A percentile compares a stretch with the other conserved stretches of the same genome.
phyloP scores from a whole-genome alignment of 2,329 filamentous ascomycete species.

The Aspergillus cejpii region DNA sequence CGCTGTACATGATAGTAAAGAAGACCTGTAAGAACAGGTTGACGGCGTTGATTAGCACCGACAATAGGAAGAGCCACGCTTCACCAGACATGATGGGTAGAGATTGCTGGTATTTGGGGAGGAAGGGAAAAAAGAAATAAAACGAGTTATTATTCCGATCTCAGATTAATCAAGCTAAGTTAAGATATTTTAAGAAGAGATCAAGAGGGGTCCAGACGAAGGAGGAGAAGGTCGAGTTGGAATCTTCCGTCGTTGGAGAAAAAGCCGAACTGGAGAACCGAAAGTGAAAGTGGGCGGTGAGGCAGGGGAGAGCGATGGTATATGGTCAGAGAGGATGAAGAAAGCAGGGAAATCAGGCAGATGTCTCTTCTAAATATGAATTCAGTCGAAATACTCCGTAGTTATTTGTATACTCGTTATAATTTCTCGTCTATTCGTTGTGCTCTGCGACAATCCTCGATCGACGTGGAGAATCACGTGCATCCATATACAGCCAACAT shows the following conservation, averaged over 20 bases:
- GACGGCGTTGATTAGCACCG: conserved; percentile 98
- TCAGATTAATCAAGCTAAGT: too few relatives aligned
- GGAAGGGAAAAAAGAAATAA: conserved; percentile 6
- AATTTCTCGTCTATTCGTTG: too few relatives aligned
- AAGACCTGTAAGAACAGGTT: conserved; percentile 99
- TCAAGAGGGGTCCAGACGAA: neutral
- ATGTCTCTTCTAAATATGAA: too few relatives aligned
- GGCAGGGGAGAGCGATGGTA: neutral
- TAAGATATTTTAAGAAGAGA: too few relatives aligned
- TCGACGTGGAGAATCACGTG: too few relatives aligned
- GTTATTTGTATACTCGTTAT: too few relatives aligned
- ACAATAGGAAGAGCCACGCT: conserved; percentile 95
- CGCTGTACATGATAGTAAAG: conserved; percentile 99
- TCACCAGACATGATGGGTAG: conserved; percentile 77
- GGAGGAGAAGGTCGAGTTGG: neutral
- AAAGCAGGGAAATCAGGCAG: too few relatives aligned
- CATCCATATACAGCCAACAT: neutral
- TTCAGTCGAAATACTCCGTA: too few relatives aligned
- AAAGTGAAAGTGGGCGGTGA: conserved; percentile 1
- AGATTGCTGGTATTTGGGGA: neutral
- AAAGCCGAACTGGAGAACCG: neutral
- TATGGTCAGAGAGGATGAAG: too few relatives aligned
- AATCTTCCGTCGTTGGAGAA: neutral
- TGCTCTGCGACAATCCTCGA: too few relatives aligned
- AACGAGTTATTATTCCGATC: neutral